These are phyloP conservation scores for Alternaria dauci DNA, from an alignment of 2,329 filamentous ascomycete genomes.

Conservation along the genomic window DNA sequence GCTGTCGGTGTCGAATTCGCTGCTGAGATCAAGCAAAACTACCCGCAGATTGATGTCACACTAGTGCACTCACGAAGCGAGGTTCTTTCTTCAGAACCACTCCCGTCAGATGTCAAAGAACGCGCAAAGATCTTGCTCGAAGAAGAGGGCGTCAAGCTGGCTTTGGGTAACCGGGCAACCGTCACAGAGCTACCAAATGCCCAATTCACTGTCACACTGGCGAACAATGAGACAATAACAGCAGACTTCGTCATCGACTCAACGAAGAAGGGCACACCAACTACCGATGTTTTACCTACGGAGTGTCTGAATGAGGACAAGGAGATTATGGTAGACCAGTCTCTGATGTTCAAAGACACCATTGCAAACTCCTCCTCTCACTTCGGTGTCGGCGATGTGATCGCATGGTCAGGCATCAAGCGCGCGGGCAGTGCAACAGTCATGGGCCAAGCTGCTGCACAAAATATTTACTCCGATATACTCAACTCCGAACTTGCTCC, in stretches of 20 bases:
- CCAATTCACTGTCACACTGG: conserved; percentile 55
- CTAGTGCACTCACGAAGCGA: conserved; percentile 76
- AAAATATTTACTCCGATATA: conserved; percentile 60
- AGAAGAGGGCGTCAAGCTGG: conserved; percentile 70
- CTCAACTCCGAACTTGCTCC: conserved; percentile 42
- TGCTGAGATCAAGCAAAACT: conserved; percentile 74
- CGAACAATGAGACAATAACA: conserved; percentile 57
- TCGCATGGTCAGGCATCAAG: conserved; percentile 79
- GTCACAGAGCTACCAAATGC: conserved; percentile 41
- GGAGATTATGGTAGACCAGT: conserved; percentile 67
- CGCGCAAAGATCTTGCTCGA: conserved; percentile 65
- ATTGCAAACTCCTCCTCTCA: conserved; percentile 68
- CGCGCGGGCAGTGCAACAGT: conserved; percentile 79
- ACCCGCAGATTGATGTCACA: conserved; percentile 72
- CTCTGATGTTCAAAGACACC: conserved; percentile 63
- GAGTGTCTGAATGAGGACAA: conserved; percentile 69
- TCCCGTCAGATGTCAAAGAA: conserved; percentile 75
- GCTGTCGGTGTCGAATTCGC: conserved; percentile 86
- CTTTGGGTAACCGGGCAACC: conserved; percentile 68
- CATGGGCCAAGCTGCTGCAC: conserved; percentile 71
- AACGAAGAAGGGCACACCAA: conserved; percentile 69
- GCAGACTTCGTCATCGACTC: conserved; percentile 75
- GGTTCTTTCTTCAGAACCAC: conserved; percentile 75
- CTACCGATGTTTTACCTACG: conserved; percentile 68
- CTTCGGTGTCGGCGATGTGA: conserved; percentile 75